Conservation (phyloP, 352 stramenopile species). For the Pythium pyrilobum region DNA sequence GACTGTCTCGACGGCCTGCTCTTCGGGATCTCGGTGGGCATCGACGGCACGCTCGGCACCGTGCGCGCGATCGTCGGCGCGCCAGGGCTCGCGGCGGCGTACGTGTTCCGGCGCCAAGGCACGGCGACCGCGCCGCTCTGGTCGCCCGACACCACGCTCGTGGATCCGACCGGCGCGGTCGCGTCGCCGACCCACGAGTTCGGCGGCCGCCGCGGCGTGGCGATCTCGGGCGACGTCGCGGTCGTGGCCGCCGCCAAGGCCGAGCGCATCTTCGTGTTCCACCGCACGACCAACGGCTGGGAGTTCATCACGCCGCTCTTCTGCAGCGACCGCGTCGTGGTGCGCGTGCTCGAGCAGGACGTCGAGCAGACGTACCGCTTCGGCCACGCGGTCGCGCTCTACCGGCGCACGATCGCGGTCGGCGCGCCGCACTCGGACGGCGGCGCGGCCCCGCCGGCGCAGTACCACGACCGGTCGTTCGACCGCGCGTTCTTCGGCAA, state of each 20-base stretch:
- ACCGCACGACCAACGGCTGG: slow-evolving; percentile 46
- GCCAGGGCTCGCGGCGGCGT: slow-evolving; percentile 49
- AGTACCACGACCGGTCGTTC: slow-evolving; percentile 58
- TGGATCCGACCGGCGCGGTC: slow-evolving; percentile 26
- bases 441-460: slow-evolving; percentile 41
- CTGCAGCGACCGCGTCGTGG: slow-evolving; percentile 80
- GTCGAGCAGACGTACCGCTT: slow-evolving; percentile 88
- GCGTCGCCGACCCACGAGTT: slow-evolving; percentile 58
- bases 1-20: slow-evolving; percentile 41
- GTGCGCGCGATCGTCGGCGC: slow-evolving; percentile 64
- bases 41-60: slow-evolving; percentile 60
- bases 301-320: slow-evolving; percentile 45
- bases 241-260: slow-evolving; percentile 84
- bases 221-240: slow-evolving; percentile 80
- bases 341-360: slow-evolving; percentile 67
- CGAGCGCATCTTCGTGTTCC: slow-evolving; percentile 70
- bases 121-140: slow-evolving; percentile 25
- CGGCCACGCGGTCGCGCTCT: slow-evolving; percentile 78
- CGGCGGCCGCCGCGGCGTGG: slow-evolving; percentile 57
- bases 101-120: slow-evolving; percentile 33
- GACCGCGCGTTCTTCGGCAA: slow-evolving; percentile 63
- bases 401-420: slow-evolving; percentile 83
- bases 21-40: slow-evolving; percentile 63
- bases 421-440: slow-evolving; percentile 83
- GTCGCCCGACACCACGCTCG: slow-evolving; percentile 38